Evolutionary conservation across 768 basidiomycete genomes (phyloP).

Genomic region (Lactarius sp.): DNA sequence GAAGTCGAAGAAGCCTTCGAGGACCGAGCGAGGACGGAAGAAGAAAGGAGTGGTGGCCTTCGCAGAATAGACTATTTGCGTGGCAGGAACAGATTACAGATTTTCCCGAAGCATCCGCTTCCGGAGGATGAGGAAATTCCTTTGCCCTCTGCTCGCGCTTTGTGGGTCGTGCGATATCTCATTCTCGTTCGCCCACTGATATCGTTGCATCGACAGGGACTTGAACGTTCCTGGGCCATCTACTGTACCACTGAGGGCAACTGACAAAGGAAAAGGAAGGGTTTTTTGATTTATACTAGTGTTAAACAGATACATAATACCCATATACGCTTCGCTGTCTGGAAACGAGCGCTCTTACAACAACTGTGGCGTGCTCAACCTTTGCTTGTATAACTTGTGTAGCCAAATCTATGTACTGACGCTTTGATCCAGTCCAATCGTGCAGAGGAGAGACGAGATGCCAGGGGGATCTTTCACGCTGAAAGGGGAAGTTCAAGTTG

Average conservation of each 20-base stretch:
- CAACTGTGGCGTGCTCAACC: neutral
- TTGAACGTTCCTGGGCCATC: slow-evolving; percentile 7
- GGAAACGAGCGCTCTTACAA: neutral
- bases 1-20: slow-evolving; percentile 15
- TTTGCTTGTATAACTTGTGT: neutral
- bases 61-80: slow-evolving; percentile 17
- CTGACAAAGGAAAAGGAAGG: slow-evolving; percentile 7
- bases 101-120: slow-evolving; percentile 9
- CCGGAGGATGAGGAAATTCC: slow-evolving; percentile 10
- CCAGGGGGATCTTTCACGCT: too few relatives aligned
- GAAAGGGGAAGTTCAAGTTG: neutral
- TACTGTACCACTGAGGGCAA: neutral
- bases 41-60: slow-evolving; percentile 10
- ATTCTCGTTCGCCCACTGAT: neutral
- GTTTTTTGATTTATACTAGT: neutral
- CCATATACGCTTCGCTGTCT: neutral
- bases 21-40: slow-evolving; percentile 10
- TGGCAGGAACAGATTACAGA: slow-evolving; percentile 17
- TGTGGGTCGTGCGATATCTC: slow-evolving; percentile 6
- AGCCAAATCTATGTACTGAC: neutral
- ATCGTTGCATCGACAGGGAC: neutral
- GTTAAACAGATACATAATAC: neutral
- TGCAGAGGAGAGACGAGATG: too few relatives aligned
- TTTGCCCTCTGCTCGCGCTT: slow-evolving; percentile 2
- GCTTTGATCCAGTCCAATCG: neutral